A percentile compares a stretch with the other conserved stretches of the same genome.
Evolutionary conservation across 352 stramenopile genomes (phyloP).

Genomic region (Phytopythium kandeliae): DNA sequence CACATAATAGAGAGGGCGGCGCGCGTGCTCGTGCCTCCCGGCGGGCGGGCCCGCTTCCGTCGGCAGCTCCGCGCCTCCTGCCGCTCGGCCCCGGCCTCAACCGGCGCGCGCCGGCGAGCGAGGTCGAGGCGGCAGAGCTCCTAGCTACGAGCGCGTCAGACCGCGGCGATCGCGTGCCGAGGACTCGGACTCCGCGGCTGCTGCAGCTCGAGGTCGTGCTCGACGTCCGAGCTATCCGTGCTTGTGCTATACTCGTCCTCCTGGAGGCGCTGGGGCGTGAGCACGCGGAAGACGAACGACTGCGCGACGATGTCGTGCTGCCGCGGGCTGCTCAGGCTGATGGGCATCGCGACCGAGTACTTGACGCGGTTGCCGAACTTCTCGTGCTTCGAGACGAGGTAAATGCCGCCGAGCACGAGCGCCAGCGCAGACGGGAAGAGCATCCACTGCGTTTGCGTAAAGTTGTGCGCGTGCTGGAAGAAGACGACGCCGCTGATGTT

Average conservation of each 20-base stretch:
- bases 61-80: conserved; percentile 3
- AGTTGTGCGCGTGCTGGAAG: conserved; percentile 82
- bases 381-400: conserved; percentile 81
- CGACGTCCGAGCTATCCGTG: conserved; percentile 29
- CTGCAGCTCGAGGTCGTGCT: conserved; percentile 23
- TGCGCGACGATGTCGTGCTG: conserved; percentile 86
- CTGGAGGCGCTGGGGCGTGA: conserved; percentile 66
- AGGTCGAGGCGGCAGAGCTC: no score
- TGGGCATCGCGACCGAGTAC: conserved; percentile 86
- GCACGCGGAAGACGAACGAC: conserved; percentile 85
- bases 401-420: conserved; percentile 72
- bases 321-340: conserved; percentile 76
- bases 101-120: no score
- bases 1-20: conserved; percentile 11
- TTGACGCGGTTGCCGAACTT: conserved; percentile 88
- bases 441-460: conserved; percentile 76
- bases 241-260: conserved; percentile 51
- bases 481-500: conserved; percentile 87
- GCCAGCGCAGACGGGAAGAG: conserved; percentile 73
- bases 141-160: no score
- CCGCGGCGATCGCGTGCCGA: conserved; percentile 31
- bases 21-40: no score
- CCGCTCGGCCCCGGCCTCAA: neutral
- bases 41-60: conserved; percentile 7
- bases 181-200: conserved; percentile 11